Base-by-base conservation (phyloP, 1,139 yeast species). In the Suhomyces terraborum region DNA sequence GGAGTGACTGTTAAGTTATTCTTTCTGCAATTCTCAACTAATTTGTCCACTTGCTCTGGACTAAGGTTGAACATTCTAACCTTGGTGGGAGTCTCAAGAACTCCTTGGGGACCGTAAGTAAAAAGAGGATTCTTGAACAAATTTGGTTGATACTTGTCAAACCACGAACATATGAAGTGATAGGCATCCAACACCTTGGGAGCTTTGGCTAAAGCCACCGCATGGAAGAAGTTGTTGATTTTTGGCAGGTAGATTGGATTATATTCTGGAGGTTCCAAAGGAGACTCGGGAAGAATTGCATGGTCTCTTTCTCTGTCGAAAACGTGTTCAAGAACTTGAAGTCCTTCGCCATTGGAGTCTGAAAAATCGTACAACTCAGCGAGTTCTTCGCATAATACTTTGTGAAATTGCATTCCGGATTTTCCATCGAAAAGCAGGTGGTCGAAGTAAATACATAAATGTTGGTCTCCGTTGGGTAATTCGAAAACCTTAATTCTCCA, bases 401-500 rank as follows among this genome's bases (percentile, higher is more conserved):
- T 38, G 22, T 46, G 51, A 35, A 53, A 47, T 19, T 49, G 46
- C 10, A 44, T 36, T 3, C 46, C 53, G 6, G 50, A 42, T 8
- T 42, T 37, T 2, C 56, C 56, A 36, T 53, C 55, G 22, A 40
- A 46, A 6, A 53, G 26, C 3, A 46, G 29, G 26, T 53, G 55
- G 35, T 48, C 52, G 32, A 47, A 47, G 21, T 36, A 40, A 6
- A 40, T 39, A 23, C 43, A 42, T 13, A 48, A 27, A n/a, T 43
- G 46, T 26, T 48, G 53, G 4, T 16, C 22, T 3, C 38, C 40
- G 7, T 13, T 20, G 5, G 22, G 19, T 2, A 28, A 40, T 6
- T 33, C 47, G 25, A 38, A 45, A 0, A 67, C 56, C 4, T 54
- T 36, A 4, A 68, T 33, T 32, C 53, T 51, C 73, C 73, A 69